phyloP scores from a whole-genome alignment of 768 basidiomycete genomes.

The Neoboletus brunneissimus region DNA sequence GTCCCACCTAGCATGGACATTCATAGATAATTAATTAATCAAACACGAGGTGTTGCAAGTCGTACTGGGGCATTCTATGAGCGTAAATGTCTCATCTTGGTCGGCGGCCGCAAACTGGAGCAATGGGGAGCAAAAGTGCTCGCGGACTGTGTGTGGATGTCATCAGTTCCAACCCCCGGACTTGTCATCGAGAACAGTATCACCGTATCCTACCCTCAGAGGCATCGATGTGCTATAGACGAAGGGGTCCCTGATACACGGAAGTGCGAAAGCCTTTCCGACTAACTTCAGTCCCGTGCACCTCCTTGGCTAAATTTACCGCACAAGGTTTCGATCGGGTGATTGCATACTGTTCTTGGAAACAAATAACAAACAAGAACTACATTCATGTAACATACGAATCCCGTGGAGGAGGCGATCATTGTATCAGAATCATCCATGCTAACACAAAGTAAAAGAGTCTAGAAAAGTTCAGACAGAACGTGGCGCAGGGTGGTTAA shows the following conservation, averaged over 20 bases:
- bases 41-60: not conserved
- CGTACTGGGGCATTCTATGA: conserved; percentile 88
- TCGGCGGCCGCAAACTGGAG: conserved; percentile 79
- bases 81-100: conserved; percentile 65
- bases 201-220: conserved; percentile 34
- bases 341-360: not conserved
- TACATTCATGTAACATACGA: conserved; percentile 16
- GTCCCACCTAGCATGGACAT: conserved; percentile 60
- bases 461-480: conserved; percentile 36
- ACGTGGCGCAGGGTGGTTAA: not conserved
- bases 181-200: not conserved
- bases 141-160: conserved; percentile 51
- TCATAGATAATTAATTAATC: conserved; percentile 27
- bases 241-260: not conserved
- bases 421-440: conserved; percentile 97
- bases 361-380: conserved; percentile 3
- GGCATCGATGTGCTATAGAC: conserved; percentile 18
- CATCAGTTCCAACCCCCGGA: conserved; percentile 5
- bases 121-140: conserved; percentile 91
- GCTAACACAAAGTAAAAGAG: conserved; percentile 93
- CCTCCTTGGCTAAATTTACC: not conserved
- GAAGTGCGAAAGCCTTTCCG: not conserved
- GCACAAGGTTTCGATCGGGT: not conserved
- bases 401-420: conserved; percentile 3
- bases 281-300: not conserved